These are phyloP conservation scores for Eucalyptus coolabah DNA, from an alignment of 345 rosid genomes.

Conservation along the genomic window DNA sequence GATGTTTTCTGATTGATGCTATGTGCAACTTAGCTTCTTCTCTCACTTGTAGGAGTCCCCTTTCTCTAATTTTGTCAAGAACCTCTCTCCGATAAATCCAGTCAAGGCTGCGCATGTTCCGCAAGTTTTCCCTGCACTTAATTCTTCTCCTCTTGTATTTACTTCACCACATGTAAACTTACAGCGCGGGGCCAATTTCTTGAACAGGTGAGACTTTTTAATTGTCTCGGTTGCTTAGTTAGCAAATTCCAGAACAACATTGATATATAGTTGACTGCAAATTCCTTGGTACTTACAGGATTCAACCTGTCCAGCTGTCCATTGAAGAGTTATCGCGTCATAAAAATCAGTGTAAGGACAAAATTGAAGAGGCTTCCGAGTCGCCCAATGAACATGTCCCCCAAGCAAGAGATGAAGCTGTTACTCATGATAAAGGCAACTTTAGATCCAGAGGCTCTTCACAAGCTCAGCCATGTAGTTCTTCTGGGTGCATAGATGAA, in stretches of 20 bases:
- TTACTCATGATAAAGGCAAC: not conserved
- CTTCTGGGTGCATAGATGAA: conserved; percentile 21
- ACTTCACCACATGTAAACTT: conserved; percentile 22
- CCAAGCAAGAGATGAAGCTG: not conserved
- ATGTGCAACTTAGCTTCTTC: not conserved
- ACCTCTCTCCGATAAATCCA: conserved; percentile 22
- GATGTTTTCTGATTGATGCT: not conserved
- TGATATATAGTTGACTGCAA: not conserved
- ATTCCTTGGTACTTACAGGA: conserved; percentile 5
- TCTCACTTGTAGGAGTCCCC: conserved; percentile 31
- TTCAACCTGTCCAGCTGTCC: not conserved
- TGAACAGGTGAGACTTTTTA: conserved; percentile 17
- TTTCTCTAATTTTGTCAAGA: conserved; percentile 17
- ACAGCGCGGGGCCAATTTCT: conserved; percentile 1
- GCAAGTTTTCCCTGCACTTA: conserved; percentile 17
- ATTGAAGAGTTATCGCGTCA: not conserved
- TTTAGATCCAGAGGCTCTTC: not conserved
- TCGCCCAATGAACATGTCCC: not conserved
- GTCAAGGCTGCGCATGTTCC: conserved; percentile 5
- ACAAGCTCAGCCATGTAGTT: conserved; percentile 12
- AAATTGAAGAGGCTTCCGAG: not conserved
- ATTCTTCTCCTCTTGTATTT: conserved; percentile 38
- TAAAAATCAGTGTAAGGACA: not conserved
- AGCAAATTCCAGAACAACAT: not conserved
- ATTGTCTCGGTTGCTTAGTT: not conserved